phyloP scores from a whole-genome alignment of 2,329 filamentous ascomycete genomes.

The Aspergillus oerlinghausenensis region DNA sequence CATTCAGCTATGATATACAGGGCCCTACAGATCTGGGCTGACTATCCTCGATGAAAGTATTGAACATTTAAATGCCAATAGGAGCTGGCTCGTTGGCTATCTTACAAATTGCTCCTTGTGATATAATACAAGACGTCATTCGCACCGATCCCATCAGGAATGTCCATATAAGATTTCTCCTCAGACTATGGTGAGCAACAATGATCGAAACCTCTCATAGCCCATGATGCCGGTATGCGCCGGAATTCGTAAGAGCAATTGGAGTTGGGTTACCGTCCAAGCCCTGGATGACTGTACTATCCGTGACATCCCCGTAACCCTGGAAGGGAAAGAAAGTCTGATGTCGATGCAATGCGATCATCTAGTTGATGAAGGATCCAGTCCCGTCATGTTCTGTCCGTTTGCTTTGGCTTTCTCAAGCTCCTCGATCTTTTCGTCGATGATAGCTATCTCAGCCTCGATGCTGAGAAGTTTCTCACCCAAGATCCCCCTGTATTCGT shows the following conservation, averaged over 20 bases:
- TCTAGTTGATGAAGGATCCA: background rate
- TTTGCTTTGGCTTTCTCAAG: slow-evolving; percentile 34
- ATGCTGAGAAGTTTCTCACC: slow-evolving; percentile 65
- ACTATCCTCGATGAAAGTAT: background rate
- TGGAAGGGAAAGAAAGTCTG: background rate
- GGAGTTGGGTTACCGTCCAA: too few species aligned
- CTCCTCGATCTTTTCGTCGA: slow-evolving; percentile 68
- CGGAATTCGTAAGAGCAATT: background rate
- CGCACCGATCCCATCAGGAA: background rate
- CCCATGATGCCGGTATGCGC: too few species aligned
- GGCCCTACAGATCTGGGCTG: too few species aligned
- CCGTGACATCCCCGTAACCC: background rate
- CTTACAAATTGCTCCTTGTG: background rate
- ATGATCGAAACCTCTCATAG: too few species aligned
- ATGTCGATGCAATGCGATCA: background rate
- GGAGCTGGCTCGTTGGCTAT: background rate
- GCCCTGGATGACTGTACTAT: background rate
- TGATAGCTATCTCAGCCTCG: slow-evolving; percentile 70
- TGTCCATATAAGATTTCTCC: too few species aligned
- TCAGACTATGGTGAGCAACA: too few species aligned
- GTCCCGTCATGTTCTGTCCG: background rate
- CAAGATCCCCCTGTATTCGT: slow-evolving; percentile 68
- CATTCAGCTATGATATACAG: background rate
- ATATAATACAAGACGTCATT: background rate
- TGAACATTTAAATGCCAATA: background rate